Evolutionary conservation across 2,329 filamentous ascomycete species (phyloP), one percentile per base, ranked within the genome.

Genomic region (Colletotrichum endophyticum): DNA sequence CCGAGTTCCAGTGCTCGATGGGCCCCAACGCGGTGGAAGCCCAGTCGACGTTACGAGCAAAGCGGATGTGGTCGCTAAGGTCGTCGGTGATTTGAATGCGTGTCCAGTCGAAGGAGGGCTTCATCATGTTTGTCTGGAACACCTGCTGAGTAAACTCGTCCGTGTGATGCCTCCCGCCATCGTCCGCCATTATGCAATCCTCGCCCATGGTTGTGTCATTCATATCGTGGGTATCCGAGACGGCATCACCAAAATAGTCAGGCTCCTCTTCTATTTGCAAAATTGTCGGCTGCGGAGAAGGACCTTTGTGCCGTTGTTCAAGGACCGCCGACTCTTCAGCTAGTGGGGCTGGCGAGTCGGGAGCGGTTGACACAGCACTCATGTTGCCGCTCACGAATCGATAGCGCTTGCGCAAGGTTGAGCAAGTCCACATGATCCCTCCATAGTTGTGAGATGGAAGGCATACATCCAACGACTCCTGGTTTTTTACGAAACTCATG

Each of bases 91-190:
- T 68, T 2, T 93, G 91, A 66, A 96, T 88, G 70, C 92, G 90
- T 6, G 95, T 97, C 95, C 95, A 97, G 83, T 98, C 95, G 81
- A 96, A 96, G 36, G 92, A 94, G 15, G 90, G 87, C 79, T 80
- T 82, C 28, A 82, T 75, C 19, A 84, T 81, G 25, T 84, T 82
- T 6, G 83, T 82, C 74, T 83, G 82, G n/a, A 86, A 81, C 4
- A 87, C 85, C 62, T 86, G 80, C 53, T 87, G 86, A 16, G 86
- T 86, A 39, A 87, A 87, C 27, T 86, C 86, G 61, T 87, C 86
- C 6, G 85, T 85, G 68, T 87, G 86, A 32, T 81, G 77, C 66
- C 82, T 67, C 44, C 62, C 69, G 19, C 78, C 77, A 30, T 81
- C 76, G 13, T 78, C 78, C 22, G 82, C 81, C 77, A 81, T 82